Evolutionary conservation across 2,329 filamentous ascomycete genomes (phyloP), one percentile per base, ranked within the genome.

Genomic region (Zymoseptoria crescenta): DNA sequence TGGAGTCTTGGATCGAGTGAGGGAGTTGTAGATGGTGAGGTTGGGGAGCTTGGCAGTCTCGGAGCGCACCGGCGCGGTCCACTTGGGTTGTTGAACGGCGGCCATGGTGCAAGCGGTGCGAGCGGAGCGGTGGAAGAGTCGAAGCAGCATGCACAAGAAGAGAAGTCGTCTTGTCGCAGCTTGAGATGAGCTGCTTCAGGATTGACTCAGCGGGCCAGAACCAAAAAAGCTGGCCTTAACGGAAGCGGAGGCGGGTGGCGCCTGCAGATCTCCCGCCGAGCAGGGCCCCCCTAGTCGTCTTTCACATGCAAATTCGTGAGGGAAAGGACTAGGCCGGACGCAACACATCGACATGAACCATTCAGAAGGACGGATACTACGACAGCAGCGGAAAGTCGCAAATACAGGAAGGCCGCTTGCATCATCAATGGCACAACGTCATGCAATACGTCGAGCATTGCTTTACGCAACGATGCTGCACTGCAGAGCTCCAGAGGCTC

Each of bases 11-110:
- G 80, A 80, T 61, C 88, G 83, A 9, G 89, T 88, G 69, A 96
- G 78, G 5, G 88, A 91, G 76, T 94, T 95, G 79, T 87, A 90
- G 65, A 96, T 80, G 71, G 85, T 87, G 67, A 95, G 78, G 53
- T 83, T 74, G n/a, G 81, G 80, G 52, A 80, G 65, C 10, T 70
- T 64, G 16, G 68, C 68, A 60, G 60, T 63, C 58, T 65, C 62
- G 61, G 59, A 61, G 64, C 59, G 59, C 72, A 67, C 67, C 64
- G 70, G 71, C 66, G 69, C 64, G 55, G 59, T 64, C 71, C 71
- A 73, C 69, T 64, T 64, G 60, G 70, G 68, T 61, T 67, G 66
- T 29, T 52, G 51, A 29, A 9, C n/a, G 20, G 51, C 19, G 56
- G 59, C 64, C 58, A 57, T 53, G 50, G 56, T 57, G 30, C 49